Conservation (phyloP, 1,284 basidiomycete species). For the Pyrrhoderma lamaoense region DNA sequence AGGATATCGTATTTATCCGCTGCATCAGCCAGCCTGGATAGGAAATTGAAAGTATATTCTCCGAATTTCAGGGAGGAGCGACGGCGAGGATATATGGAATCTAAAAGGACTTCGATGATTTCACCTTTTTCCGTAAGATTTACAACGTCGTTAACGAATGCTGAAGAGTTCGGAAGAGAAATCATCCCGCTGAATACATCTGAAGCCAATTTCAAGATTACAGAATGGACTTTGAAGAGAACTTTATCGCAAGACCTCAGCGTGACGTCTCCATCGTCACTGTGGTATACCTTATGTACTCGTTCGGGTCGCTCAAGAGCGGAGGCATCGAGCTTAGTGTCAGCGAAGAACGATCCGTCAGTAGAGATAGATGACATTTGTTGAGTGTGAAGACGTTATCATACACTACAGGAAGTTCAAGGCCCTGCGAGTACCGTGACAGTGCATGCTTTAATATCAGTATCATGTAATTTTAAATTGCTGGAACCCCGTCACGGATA, state of each 20-base stretch:
- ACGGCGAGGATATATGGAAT: conserved; percentile 12
- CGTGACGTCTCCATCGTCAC: conserved; percentile 8
- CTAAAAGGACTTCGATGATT: conserved; percentile 6
- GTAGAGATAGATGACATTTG: too few species aligned
- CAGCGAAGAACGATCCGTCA: too few species aligned
- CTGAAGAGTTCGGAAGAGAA: background rate
- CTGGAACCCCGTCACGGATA: too few species aligned
- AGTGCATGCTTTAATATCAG: too few species aligned
- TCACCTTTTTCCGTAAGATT: background rate
- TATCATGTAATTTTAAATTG: too few species aligned
- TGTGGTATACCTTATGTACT: too few species aligned
- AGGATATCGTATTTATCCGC: conserved; percentile 14
- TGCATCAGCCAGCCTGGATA: background rate
- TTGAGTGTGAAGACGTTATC: too few species aligned
- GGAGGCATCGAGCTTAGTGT: too few species aligned
- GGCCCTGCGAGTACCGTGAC: too few species aligned
- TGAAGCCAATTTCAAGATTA: conserved; percentile 12
- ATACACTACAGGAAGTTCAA: too few species aligned
- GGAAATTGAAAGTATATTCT: background rate
- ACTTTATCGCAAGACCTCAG: conserved; percentile 11
- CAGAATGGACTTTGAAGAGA: conserved; percentile 11
- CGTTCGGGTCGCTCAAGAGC: too few species aligned
- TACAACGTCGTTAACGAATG: background rate
- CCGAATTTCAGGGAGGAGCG: background rate
- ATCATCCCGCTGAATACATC: conserved; percentile 9